Conservation (phyloP, 1,139 yeast genomes). For the Yamadazyma sp. region DNA sequence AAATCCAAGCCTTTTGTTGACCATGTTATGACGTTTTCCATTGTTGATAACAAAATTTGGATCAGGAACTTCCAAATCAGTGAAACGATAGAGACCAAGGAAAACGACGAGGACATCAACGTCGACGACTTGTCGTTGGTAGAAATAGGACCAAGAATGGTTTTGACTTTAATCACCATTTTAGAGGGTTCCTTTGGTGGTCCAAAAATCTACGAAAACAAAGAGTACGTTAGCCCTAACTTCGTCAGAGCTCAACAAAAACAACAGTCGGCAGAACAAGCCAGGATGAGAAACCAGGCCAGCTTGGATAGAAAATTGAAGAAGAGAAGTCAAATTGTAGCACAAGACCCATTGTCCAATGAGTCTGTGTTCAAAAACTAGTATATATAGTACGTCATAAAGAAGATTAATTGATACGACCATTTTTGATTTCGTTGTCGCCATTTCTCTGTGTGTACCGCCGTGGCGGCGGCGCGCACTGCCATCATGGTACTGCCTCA, state of each 20-base stretch:
- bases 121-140: slow-evolving; percentile 68
- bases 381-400: neutral
- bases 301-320: slow-evolving; percentile 74
- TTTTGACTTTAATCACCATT: slow-evolving; percentile 86
- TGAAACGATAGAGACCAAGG: slow-evolving; percentile 61
- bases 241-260: slow-evolving; percentile 87
- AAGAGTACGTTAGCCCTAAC: slow-evolving; percentile 95
- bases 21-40: slow-evolving; percentile 89
- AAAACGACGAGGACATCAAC: slow-evolving; percentile 26
- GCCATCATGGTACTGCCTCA: too few species aligned
- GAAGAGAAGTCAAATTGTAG: slow-evolving; percentile 72
- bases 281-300: slow-evolving; percentile 75
- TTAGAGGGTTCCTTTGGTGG: slow-evolving; percentile 98
- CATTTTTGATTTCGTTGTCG: too few species aligned
- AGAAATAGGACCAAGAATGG: slow-evolving; percentile 97
- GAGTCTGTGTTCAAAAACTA: slow-evolving; percentile 63
- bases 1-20: slow-evolving; percentile 93
- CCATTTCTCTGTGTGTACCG: too few species aligned
- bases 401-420: too few species aligned
- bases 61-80: slow-evolving; percentile 90
- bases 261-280: slow-evolving; percentile 78
- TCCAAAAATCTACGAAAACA: slow-evolving; percentile 95
- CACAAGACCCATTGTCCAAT: slow-evolving; percentile 83
- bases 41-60: slow-evolving; percentile 95
- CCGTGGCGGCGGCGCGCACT: too few species aligned